Conservation (phyloP, 2,329 filamentous ascomycete species). For the Sordariomycetes sp. region DNA sequence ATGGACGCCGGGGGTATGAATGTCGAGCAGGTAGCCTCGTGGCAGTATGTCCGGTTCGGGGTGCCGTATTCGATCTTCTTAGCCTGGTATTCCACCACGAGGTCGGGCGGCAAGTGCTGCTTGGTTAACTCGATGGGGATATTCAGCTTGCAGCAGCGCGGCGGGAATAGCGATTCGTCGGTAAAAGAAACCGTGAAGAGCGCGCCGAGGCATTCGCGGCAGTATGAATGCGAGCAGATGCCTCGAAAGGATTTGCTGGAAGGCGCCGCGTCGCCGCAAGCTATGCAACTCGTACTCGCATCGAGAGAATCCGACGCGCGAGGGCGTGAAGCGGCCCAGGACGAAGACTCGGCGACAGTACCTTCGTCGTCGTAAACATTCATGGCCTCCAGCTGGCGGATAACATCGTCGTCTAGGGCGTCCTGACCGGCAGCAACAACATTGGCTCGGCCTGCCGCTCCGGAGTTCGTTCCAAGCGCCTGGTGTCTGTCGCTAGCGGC, state of each 20-base stretch:
- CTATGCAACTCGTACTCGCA: neutral
- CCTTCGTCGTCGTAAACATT: neutral
- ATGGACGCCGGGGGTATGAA: constrained; percentile 31
- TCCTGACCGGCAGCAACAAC: too few relatives aligned
- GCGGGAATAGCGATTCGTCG: constrained; percentile 44
- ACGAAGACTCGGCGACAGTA: neutral
- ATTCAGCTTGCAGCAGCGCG: constrained; percentile 34
- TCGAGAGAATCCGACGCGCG: neutral
- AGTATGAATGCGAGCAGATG: constrained; percentile 38
- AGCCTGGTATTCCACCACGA: constrained; percentile 23
- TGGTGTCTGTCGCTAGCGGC: neutral
- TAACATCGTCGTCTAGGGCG: neutral
- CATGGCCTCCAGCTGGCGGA: neutral
- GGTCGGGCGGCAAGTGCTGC: constrained; percentile 20
- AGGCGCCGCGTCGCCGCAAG: neutral
- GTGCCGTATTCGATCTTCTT: constrained; percentile 40
- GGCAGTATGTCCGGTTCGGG: constrained; percentile 39
- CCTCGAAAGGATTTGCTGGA: neutral
- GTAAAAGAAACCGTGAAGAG: constrained; percentile 31
- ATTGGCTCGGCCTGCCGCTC: neutral
- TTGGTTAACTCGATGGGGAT: constrained; percentile 25
- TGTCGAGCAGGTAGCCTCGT: constrained; percentile 24
- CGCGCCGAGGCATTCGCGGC: constrained; percentile 29
- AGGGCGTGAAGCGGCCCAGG: neutral
- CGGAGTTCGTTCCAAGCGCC: neutral